Evolutionary conservation across 139 green algal genomes (phyloP), one percentile per base, ranked within the genome.

Genomic region (Coelastrella sp.): DNA sequence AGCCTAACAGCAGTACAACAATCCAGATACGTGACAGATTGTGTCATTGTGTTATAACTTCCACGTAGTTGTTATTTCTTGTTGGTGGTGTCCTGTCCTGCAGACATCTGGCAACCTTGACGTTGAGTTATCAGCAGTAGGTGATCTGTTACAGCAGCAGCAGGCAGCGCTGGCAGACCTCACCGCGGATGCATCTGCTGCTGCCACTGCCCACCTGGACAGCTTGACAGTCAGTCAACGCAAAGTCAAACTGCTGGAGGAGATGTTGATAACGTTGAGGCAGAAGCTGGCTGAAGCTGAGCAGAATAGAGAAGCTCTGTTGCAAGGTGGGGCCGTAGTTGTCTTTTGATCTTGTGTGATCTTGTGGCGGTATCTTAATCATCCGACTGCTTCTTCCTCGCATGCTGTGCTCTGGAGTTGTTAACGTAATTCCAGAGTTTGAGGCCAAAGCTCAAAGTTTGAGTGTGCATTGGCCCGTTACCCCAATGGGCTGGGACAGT

Each of bases 191-290:
- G 78, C 78, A 20, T 14, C 78, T 66, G 78, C 78, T 23, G 78
- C 54, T 47, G 78, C 78, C 32, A 56, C 78, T 16, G 56, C 54
- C 5, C 81, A 86, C 81, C 81, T 59, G 8, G 22, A 19, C 59
- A 75, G 81, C 60, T n/a, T 86, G 60, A 47, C 32, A 56, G 79
- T 13, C 79, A 85, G 57, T 64, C 81, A 87, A 90, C 76, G 78
- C 23, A 90, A 91, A 47, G 68, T 90, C 61, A 83, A 75, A 7
- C 83, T 93, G 87, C 85, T 92, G 32, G 87, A 94, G 76, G 90
- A 80, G 14, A 91, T 92, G 85, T 85, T 94, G 22, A 47, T 22
- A 17, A 86, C 82, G 6, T 71, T 92, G 61, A 76, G 77, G 64
- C 79, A 91, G 74, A 60, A 80, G 85, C 83, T 93, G 79, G 16